These are phyloP conservation scores for Bipolaris sorokiniana DNA, from an alignment of 2,329 filamentous ascomycete genomes.

Conservation along the genomic window DNA sequence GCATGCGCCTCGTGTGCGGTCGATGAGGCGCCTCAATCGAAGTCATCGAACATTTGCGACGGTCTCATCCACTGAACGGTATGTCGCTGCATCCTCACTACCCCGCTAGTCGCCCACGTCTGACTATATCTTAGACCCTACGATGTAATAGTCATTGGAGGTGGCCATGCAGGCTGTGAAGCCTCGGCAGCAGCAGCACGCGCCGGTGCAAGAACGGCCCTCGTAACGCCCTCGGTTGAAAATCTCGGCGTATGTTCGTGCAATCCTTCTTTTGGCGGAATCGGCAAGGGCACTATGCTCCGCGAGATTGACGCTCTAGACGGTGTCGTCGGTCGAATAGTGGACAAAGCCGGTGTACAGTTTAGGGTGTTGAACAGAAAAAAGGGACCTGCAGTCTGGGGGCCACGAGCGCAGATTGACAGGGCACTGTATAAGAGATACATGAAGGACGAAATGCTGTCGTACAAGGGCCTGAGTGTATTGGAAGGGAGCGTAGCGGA, in stretches of 20 bases:
- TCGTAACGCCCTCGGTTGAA: slow-evolving; percentile 85
- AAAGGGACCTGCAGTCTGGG: slow-evolving; percentile 97
- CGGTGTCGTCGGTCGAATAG: slow-evolving; percentile 83
- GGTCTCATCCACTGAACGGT: slow-evolving; percentile 48
- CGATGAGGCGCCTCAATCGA: slow-evolving; percentile 43
- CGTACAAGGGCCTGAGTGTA: slow-evolving; percentile 80
- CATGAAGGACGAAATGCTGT: slow-evolving; percentile 84
- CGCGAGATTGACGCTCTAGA: slow-evolving; percentile 95
- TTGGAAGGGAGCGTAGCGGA: slow-evolving; percentile 89
- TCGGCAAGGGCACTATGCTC: slow-evolving; percentile 95
- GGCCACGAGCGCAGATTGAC: slow-evolving; percentile 94
- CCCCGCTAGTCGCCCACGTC: slow-evolving; percentile 5
- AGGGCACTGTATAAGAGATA: slow-evolving; percentile 84
- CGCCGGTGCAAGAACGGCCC: slow-evolving; percentile 83
- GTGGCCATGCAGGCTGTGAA: slow-evolving; percentile 94
- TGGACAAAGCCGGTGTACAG: slow-evolving; percentile 94
- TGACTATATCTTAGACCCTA: slow-evolving; percentile 63
- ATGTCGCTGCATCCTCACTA: not conserved
- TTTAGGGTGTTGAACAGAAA: slow-evolving; percentile 86
- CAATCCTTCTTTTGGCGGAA: slow-evolving; percentile 97
- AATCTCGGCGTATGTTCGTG: slow-evolving; percentile 96
- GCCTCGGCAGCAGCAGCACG: slow-evolving; percentile 90
- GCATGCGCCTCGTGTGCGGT: slow-evolving; percentile 56
- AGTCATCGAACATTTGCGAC: slow-evolving; percentile 53
- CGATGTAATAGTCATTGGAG: slow-evolving; percentile 94